Evolutionary conservation across 176 grass and related monocot genomes (phyloP).

Genomic region (Carex scoparia): DNA sequence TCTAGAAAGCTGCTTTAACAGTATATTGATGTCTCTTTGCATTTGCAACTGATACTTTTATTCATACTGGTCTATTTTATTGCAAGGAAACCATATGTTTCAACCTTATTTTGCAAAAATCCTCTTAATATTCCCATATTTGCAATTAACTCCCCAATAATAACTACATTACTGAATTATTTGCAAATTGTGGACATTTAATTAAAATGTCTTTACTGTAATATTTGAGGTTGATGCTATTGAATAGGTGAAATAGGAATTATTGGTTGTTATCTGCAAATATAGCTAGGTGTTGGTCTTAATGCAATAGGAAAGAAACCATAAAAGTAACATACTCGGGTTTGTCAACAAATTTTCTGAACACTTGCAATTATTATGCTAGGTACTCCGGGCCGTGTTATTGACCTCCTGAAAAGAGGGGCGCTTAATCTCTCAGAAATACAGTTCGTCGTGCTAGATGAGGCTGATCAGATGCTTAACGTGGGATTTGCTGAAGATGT

Average conservation of each 20-base stretch:
- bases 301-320: background rate
- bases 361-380: constrained; percentile 31
- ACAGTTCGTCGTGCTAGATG: constrained; percentile 87
- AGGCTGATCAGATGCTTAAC: constrained; percentile 96
- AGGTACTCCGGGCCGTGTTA: constrained; percentile 87
- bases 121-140: background rate
- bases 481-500: constrained; percentile 95
- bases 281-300: background rate
- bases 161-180: background rate
- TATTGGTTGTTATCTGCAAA: background rate
- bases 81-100: background rate
- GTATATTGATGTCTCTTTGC: background rate
- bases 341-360: background rate
- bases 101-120: background rate
- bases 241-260: background rate
- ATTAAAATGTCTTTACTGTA: background rate
- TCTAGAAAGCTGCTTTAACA: background rate
- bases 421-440: constrained; percentile 59
- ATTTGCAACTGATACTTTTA: background rate
- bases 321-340: background rate
- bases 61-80: background rate
- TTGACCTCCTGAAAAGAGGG: constrained; percentile 79
- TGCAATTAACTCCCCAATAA: background rate
- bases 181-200: background rate
- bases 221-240: background rate